Percentiles rank a stretch among this genome's conserved stretches.
Evolutionary conservation across 78 protist genomes (phyloP).

Genomic region (Dictyostelium capitatum): DNA sequence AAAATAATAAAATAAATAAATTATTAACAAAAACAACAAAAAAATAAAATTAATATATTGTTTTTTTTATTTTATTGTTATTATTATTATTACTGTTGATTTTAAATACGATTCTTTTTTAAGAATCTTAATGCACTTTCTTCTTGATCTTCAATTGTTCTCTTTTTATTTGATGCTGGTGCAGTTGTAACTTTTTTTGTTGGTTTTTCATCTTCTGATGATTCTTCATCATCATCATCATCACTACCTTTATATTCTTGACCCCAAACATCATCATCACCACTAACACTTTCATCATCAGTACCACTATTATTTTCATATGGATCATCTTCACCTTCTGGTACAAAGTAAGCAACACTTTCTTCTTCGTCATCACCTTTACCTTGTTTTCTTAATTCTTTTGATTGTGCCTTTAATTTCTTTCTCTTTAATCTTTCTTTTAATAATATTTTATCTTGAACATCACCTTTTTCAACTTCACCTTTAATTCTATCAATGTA

Average conservation of each 20-base stretch:
- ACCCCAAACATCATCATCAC: constrained; percentile 26
- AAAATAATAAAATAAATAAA: not conserved
- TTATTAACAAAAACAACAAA: not conserved
- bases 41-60: too few relatives aligned
- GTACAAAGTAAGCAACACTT: constrained; percentile 47
- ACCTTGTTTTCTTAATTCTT: constrained; percentile 1
- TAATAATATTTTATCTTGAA: constrained; percentile 19
- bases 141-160: constrained; percentile 55
- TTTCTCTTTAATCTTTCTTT: constrained; percentile 11
- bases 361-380: constrained; percentile 31
- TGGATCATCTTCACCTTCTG: constrained; percentile 53
- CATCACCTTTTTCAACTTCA: constrained; percentile 4
- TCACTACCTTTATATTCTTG: constrained; percentile 5
- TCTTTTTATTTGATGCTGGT: not conserved
- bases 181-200: not conserved
- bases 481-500: constrained; percentile 1
- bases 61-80: too few relatives aligned
- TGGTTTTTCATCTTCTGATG: constrained; percentile 24
- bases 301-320: constrained; percentile 6
- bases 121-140: constrained; percentile 25
- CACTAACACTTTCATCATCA: constrained; percentile 17
- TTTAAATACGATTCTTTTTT: constrained; percentile 30
- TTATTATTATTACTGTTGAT: too few relatives aligned
- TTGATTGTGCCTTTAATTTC: not conserved
- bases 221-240: constrained; percentile 23